A percentile compares a stretch with the other conserved stretches of the same genome.
These are phyloP conservation scores for Cicer yamashitae DNA, from an alignment of 306 rosid species.

Conservation along the genomic window DNA sequence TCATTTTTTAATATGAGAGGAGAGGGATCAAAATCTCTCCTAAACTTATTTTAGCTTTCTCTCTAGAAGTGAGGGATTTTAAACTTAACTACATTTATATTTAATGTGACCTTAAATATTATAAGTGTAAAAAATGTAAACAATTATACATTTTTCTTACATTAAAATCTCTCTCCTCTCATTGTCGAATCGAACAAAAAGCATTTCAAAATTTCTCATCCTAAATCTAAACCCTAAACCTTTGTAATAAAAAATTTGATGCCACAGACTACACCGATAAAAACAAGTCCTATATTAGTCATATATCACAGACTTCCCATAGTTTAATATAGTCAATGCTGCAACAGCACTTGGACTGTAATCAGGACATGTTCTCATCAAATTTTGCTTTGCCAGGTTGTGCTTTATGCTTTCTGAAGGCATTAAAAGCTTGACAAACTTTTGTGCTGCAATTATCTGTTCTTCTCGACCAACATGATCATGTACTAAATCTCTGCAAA, in stretches of 20 bases:
- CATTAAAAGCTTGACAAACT: slow-evolving; percentile 65
- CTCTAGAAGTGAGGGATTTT: no score
- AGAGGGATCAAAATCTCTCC: no score
- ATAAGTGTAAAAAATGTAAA: no score
- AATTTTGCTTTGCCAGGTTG: slow-evolving; percentile 38
- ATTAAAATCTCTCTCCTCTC: no score
- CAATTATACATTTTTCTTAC: no score
- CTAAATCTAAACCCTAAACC: neutral
- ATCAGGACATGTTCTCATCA: slow-evolving; percentile 37
- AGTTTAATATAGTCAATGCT: slow-evolving; percentile 66
- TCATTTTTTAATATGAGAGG: no score
- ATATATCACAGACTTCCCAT: slow-evolving; percentile 44
- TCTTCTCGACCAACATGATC: slow-evolving; percentile 54
- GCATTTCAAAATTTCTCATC: no score
- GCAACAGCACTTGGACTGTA: slow-evolving; percentile 73
- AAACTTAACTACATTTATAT: no score
- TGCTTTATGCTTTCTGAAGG: slow-evolving; percentile 53
- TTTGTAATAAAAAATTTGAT: neutral
- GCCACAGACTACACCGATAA: neutral
- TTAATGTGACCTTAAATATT: no score
- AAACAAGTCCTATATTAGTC: slow-evolving; percentile 15
- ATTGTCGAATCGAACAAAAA: no score
- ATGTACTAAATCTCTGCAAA: slow-evolving; percentile 63
- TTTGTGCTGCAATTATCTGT: slow-evolving; percentile 69
- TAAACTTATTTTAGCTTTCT: no score